Evolutionary conservation across 768 basidiomycete species (phyloP).

Genomic region (Pulveroboletus ravenelii): DNA sequence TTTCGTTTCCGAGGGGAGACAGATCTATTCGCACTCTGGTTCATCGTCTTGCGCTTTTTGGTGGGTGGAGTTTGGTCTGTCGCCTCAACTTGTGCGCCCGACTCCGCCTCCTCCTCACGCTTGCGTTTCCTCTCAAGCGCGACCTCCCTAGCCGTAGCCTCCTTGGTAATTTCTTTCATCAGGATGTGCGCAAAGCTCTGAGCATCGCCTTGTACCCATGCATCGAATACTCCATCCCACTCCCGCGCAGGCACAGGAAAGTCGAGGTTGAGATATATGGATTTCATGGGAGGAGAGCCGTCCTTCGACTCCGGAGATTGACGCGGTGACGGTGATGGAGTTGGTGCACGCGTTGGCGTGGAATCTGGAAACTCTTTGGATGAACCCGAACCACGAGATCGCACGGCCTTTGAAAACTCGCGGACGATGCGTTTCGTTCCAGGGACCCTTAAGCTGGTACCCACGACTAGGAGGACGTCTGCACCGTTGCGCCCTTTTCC

Average conservation of each 20-base stretch:
- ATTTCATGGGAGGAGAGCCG: conserved; percentile 53
- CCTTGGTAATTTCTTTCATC: conserved; percentile 53
- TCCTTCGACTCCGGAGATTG: conserved; percentile 33
- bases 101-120: conserved; percentile 44
- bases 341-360: conserved; percentile 29
- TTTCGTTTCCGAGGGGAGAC: conserved; percentile 20
- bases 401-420: conserved; percentile 79
- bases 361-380: conserved; percentile 29
- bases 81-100: conserved; percentile 11
- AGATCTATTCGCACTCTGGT: conserved; percentile 9
- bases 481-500: conserved; percentile 69
- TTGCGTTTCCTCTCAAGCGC: conserved; percentile 52
- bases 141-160: conserved; percentile 49
- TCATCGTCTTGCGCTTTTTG: conserved; percentile 24
- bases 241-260: conserved; percentile 81
- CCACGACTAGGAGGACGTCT: conserved; percentile 83
- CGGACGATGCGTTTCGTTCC: conserved; percentile 90
- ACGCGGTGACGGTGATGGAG: conserved; percentile 48
- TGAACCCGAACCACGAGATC: conserved; percentile 40
- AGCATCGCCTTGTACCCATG: conserved; percentile 85
- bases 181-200: conserved; percentile 69
- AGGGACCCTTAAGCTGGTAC: conserved; percentile 83
- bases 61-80: conserved; percentile 14
- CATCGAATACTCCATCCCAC: conserved; percentile 89
- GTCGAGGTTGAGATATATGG: conserved; percentile 82